Percentiles rank a stretch among this genome's conserved stretches.
Evolutionary conservation across 1,284 basidiomycete species (phyloP).

Genomic region (Apiotrichum siamense): DNA sequence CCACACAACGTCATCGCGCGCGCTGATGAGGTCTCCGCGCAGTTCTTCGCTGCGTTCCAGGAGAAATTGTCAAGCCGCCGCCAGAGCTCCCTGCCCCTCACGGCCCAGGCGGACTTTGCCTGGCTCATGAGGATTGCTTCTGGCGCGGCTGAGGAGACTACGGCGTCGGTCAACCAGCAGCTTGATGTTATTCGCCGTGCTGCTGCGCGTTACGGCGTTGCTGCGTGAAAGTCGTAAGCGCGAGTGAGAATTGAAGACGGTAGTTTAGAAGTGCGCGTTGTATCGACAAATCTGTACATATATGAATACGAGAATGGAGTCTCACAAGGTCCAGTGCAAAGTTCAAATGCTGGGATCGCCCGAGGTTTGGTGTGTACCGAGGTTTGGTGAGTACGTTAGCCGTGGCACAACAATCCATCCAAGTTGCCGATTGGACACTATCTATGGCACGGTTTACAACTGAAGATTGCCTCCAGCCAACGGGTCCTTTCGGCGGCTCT

Average conservation of each 20-base stretch:
- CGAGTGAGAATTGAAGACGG: too few relatives aligned
- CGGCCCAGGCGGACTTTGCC: slow-evolving; percentile 78
- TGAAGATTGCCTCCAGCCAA: slow-evolving; percentile 28
- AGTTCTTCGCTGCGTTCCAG: slow-evolving; percentile 81
- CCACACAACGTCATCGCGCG: slow-evolving; percentile 64
- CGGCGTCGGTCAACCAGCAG: slow-evolving; percentile 22
- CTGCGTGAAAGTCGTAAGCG: too few relatives aligned
- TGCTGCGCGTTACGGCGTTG: slow-evolving; percentile 3
- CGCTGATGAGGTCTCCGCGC: slow-evolving; percentile 76
- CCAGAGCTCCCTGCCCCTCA: slow-evolving; percentile 62
- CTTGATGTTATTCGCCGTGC: slow-evolving; percentile 27
- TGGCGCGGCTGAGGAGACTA: slow-evolving; percentile 3
- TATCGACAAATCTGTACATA: too few relatives aligned
- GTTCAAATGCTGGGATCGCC: too few relatives aligned
- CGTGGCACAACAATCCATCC: too few relatives aligned
- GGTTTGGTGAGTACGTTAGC: too few relatives aligned
- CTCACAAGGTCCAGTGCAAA: too few relatives aligned
- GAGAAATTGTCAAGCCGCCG: slow-evolving; percentile 63
- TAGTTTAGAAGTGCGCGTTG: too few relatives aligned
- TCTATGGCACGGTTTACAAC: too few relatives aligned
- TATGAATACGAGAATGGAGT: too few relatives aligned
- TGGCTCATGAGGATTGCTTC: slow-evolving; percentile 53
- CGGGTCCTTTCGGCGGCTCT: slow-evolving; percentile 41
- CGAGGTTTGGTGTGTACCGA: too few relatives aligned
- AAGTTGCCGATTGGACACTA: too few relatives aligned